These are phyloP conservation scores for Hymenoscyphus infarciens DNA, from an alignment of 2,329 filamentous ascomycete genomes.

Conservation along the genomic window DNA sequence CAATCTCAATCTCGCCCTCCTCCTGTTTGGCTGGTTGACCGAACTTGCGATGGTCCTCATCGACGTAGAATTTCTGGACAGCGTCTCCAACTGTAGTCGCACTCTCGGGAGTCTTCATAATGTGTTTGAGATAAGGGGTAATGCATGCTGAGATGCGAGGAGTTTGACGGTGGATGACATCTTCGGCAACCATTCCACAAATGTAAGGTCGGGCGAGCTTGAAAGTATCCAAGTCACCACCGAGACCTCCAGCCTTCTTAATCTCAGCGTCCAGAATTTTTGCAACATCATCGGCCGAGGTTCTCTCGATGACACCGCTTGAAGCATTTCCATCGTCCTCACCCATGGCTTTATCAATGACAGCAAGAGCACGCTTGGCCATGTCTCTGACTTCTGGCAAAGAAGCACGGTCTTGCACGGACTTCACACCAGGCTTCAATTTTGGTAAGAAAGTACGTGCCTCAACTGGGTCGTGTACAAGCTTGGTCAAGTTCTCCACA, in stretches of 20 bases:
- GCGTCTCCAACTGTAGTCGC: conserved; percentile 63
- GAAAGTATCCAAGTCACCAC: conserved; percentile 61
- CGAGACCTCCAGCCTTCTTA: conserved; percentile 62
- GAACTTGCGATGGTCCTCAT: conserved; percentile 83
- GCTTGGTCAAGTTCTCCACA: conserved; percentile 95
- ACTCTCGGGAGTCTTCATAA: conserved; percentile 61
- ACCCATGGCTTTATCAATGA: conserved; percentile 92
- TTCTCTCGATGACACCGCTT: conserved; percentile 56
- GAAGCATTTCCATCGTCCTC: conserved; percentile 57
- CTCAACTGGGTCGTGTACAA: conserved; percentile 94
- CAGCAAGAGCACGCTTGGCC: conserved; percentile 73
- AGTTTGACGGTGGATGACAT: conserved; percentile 78
- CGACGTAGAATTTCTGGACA: conserved; percentile 73
- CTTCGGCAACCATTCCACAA: conserved; percentile 79
- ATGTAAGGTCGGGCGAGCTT: conserved; percentile 70
- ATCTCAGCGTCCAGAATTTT: conserved; percentile 73
- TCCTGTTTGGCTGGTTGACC: conserved; percentile 83
- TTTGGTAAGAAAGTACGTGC: conserved; percentile 93
- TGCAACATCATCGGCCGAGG: conserved; percentile 68
- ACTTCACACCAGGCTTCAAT: conserved; percentile 88
- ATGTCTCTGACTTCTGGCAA: conserved; percentile 93
- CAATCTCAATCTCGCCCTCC: conserved; percentile 90
- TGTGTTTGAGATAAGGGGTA: conserved; percentile 68
- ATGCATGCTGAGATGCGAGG: conserved; percentile 67
- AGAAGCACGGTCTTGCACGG: conserved; percentile 81